Percentiles rank a stretch among this genome's conserved stretches.
Evolutionary conservation across 2,329 filamentous ascomycete genomes (phyloP).

Genomic region (Claviceps capensis): DNA sequence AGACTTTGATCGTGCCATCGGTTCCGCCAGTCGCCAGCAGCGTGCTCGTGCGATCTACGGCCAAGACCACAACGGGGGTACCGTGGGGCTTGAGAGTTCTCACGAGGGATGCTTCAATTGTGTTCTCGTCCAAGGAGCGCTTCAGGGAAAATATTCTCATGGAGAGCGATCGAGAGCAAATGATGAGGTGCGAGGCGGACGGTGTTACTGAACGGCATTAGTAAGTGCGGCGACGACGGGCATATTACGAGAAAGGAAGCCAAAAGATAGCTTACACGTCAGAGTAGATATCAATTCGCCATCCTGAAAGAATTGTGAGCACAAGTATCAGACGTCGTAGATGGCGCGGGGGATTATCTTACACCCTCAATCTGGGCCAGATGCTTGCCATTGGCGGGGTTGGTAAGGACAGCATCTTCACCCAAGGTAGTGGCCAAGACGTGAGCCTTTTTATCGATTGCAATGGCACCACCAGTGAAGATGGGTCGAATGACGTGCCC

Average conservation of each 20-base stretch:
- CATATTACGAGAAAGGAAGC: too few species aligned
- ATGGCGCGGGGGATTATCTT: constrained; percentile 11
- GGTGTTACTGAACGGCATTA: constrained; percentile 53
- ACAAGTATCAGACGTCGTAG: neutral
- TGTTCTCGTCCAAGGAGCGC: constrained; percentile 38
- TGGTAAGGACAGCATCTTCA: constrained; percentile 79
- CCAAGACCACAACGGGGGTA: constrained; percentile 76
- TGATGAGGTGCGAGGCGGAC: constrained; percentile 71
- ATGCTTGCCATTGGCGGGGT: constrained; percentile 70
- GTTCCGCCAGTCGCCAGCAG: constrained; percentile 85
- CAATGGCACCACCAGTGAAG: constrained; percentile 80
- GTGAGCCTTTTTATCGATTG: constrained; percentile 66
- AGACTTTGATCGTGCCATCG: constrained; percentile 89
- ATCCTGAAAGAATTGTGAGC: constrained; percentile 35
- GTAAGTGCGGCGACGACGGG: constrained; percentile 4
- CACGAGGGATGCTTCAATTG: constrained; percentile 52
- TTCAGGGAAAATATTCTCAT: constrained; percentile 81
- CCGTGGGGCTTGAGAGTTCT: constrained; percentile 81
- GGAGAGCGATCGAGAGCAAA: constrained; percentile 89
- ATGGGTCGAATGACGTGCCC: constrained; percentile 78
- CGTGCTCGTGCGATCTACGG: constrained; percentile 76
- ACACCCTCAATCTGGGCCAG: constrained; percentile 81
- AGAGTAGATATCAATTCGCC: constrained; percentile 68
- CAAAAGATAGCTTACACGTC: constrained; percentile 31
- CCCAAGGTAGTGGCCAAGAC: constrained; percentile 82